Percentiles rank a stretch among this genome's conserved stretches.
phyloP scores from a whole-genome alignment of 345 rosid species.

The Euphorbia pulcherrima region DNA sequence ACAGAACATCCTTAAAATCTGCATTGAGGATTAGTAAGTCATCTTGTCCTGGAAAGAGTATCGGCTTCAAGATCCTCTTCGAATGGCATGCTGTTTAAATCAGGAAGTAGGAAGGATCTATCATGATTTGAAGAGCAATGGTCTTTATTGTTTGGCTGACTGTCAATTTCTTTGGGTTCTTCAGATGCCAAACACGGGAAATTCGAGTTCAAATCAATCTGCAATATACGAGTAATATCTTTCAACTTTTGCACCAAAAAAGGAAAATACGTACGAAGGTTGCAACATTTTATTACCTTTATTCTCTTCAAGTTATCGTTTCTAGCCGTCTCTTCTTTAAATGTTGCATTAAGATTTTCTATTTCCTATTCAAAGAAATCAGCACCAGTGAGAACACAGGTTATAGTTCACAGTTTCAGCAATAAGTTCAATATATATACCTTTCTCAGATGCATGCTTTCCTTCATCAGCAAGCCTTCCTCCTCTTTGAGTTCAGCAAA shows the following conservation, averaged over 20 bases:
- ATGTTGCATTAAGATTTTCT: slow-evolving; percentile 46
- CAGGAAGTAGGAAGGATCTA: slow-evolving; percentile 49
- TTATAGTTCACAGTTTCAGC: not conserved
- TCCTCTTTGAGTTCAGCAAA: slow-evolving; percentile 71
- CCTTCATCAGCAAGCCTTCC: slow-evolving; percentile 54
- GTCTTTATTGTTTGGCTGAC: not conserved
- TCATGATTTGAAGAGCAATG: slow-evolving; percentile 23
- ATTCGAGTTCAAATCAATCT: slow-evolving; percentile 48
- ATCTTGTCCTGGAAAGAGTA: slow-evolving; percentile 35
- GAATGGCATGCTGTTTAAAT: slow-evolving; percentile 58
- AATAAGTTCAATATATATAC: slow-evolving; percentile 24
- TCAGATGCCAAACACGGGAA: slow-evolving; percentile 7
- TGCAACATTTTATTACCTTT: slow-evolving; percentile 40
- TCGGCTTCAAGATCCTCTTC: slow-evolving; percentile 46
- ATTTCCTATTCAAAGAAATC: slow-evolving; percentile 48
- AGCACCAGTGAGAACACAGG: not conserved
- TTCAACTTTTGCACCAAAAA: not conserved
- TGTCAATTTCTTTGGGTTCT: slow-evolving; percentile 13
- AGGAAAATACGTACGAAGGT: no score
- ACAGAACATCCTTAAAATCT: slow-evolving; percentile 1
- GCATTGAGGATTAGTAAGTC: not conserved
- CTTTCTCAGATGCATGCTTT: slow-evolving; percentile 49
- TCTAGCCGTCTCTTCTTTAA: slow-evolving; percentile 37
- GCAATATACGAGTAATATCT: slow-evolving; percentile 15
- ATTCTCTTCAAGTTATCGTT: slow-evolving; percentile 69